These are phyloP conservation scores for Hericium alpestre DNA, from an alignment of 768 basidiomycete species.

Conservation along the genomic window DNA sequence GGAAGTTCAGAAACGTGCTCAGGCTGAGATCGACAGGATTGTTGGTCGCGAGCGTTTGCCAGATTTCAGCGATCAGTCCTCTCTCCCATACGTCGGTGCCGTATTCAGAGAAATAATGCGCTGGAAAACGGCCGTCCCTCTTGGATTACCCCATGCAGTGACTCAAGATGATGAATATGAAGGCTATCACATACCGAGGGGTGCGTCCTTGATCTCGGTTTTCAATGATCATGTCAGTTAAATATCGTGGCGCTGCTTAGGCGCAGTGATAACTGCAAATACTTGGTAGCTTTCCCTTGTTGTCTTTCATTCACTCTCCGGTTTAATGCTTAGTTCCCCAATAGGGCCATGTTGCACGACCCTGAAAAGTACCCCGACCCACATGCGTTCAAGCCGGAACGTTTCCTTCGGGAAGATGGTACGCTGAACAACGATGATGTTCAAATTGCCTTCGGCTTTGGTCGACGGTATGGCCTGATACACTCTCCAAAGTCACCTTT, in stretches of 20 bases:
- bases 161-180: slow-evolving; percentile 49
- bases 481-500: too few relatives aligned
- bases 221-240: not conserved
- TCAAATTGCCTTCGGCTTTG: slow-evolving; percentile 13
- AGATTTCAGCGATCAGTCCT: slow-evolving; percentile 36
- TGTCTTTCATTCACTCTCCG: too few relatives aligned
- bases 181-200: slow-evolving; percentile 47
- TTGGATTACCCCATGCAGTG: slow-evolving; percentile 49
- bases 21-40: slow-evolving; percentile 50
- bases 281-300: not conserved
- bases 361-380: slow-evolving; percentile 15
- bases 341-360: slow-evolving; percentile 12
- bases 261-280: too few relatives aligned
- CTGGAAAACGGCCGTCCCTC: slow-evolving; percentile 43
- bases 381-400: slow-evolving; percentile 13
- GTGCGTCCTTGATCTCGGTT: slow-evolving; percentile 12
- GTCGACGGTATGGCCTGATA: not conserved
- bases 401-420: slow-evolving; percentile 10
- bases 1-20: slow-evolving; percentile 31
- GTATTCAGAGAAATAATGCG: slow-evolving; percentile 39
- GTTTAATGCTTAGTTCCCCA: too few relatives aligned
- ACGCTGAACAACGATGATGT: slow-evolving; percentile 21
- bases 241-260: too few relatives aligned
- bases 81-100: slow-evolving; percentile 44
- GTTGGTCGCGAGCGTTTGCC: slow-evolving; percentile 45